These are phyloP conservation scores for Colletotrichum sp. DNA, from an alignment of 2,329 filamentous ascomycete genomes.

Conservation along the genomic window DNA sequence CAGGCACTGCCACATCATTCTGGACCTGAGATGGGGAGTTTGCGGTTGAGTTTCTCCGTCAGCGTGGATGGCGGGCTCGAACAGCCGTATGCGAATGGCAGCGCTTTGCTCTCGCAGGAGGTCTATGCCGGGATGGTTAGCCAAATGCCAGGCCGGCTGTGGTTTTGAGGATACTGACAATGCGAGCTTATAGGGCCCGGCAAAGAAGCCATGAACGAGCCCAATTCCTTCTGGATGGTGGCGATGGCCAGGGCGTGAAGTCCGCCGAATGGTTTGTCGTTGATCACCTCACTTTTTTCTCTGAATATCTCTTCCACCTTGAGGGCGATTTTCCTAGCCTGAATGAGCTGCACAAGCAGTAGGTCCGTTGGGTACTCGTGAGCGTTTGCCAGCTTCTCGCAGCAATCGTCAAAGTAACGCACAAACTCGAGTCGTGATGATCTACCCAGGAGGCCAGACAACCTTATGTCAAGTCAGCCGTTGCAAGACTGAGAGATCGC, in stretches of 20 bases:
- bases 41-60: fast-evolving
- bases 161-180: no score
- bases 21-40: neutral
- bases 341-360: neutral
- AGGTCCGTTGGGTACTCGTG: neutral
- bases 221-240: neutral
- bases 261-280: neutral
- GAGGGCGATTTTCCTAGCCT: neutral
- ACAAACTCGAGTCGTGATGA: neutral
- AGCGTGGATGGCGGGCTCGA: neutral
- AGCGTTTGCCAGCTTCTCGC: neutral
- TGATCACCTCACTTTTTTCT: fast-evolving
- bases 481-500: no score
- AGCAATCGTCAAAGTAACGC: neutral
- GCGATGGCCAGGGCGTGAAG: neutral
- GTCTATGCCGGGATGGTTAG: no score
- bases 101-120: neutral
- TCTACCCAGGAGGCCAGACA: neutral
- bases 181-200: no score
- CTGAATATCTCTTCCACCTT: fast-evolving
- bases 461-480: no score
- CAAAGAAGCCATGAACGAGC: neutral
- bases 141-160: no score
- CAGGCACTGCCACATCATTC: neutral
- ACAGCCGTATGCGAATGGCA: neutral